Evolutionary conservation across 257 asterid species (phyloP).

Genomic region (Oldenlandia corymbosa): DNA sequence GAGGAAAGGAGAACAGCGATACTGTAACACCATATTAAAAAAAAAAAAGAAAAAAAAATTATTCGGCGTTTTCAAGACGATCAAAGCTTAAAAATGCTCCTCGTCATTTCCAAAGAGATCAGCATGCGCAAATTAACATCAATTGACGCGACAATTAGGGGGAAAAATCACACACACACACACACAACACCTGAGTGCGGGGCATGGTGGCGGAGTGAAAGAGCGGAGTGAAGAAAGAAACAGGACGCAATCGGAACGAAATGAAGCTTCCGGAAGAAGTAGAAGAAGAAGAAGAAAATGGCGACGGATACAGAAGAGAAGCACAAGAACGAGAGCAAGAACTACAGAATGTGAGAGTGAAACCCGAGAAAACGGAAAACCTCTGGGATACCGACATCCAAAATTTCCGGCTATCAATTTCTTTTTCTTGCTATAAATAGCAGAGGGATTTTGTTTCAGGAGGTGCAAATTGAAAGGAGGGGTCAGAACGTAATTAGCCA

Average conservation of each 20-base stretch:
- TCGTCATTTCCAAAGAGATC: neutral
- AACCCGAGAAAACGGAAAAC: conserved; percentile 26
- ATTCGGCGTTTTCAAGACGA: no score
- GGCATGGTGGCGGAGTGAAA: conserved; percentile 38
- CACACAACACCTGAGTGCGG: conserved; percentile 41
- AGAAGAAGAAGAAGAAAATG: neutral
- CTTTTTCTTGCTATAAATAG: conserved; percentile 17
- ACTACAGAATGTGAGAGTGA: conserved; percentile 14
- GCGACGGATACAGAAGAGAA: neutral
- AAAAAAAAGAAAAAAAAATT: neutral
- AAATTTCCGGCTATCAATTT: neutral
- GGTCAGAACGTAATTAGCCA: no score
- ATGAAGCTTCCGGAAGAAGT: conserved; percentile 23
- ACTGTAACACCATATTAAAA: neutral
- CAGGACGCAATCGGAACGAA: conserved; percentile 15
- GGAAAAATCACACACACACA: neutral
- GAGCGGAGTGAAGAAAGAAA: conserved; percentile 17
- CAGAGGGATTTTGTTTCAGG: no score
- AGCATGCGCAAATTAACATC: neutral
- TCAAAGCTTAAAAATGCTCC: neutral
- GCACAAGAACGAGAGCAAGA: conserved; percentile 16
- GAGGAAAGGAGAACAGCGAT: no score
- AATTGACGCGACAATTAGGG: neutral
- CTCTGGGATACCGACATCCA: conserved; percentile 51
- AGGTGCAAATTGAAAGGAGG: no score